Base-by-base conservation (phyloP, 2,329 filamentous ascomycete species). In the Talaromyces sp. region DNA sequence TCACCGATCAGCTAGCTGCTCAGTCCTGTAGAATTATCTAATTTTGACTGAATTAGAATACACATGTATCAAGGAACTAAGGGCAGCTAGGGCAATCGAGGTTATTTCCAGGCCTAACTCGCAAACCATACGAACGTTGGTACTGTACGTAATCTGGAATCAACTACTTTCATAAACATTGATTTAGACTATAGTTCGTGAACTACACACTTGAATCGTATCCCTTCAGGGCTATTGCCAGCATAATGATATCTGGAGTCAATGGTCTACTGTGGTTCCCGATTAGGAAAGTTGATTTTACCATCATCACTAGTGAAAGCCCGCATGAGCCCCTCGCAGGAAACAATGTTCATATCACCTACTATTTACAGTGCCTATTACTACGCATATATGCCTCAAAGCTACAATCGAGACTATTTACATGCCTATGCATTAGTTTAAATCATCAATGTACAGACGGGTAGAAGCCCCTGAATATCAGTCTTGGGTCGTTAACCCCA, bases 291-390 rank as follows among this genome's bases (percentile, higher is more conserved):
- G 8, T 38, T 22, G 22, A 40, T 27, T 29, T 8, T n/a, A 36
- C 31, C 45, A 53, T 22, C 11, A 25, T 29, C 34, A 63, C 51
- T 63, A 63, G 51, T 7, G 61, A 58, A 29, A 43, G 19, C 27
- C 40, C 43, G 64, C 53, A 59, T 64, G 17, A 43, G 6, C 64
- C 59, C 64, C 64, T 66, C 59, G 43, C 64, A 66, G 53, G 25
- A 56, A 56, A n/a, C 10, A 47, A 25, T 22, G n/a, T 54, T 43
- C 15, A 54, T 11, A 25, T 38, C 5, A 40, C 5, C 11, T 36
- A 34, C 11, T 36, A 34, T 58, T 40, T 38, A 17, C 17, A 25
- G 29, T 27, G 8, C 10, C 29, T 25, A 6, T 11, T 36, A 36
- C 31, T 15, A 25, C n/a, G 3, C 15, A 13, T 59, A 19, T 38